A percentile compares a stretch with the other conserved stretches of the same genome.
Conservation (phyloP, 2,329 filamentous ascomycete species). For the Fusarium poae region DNA sequence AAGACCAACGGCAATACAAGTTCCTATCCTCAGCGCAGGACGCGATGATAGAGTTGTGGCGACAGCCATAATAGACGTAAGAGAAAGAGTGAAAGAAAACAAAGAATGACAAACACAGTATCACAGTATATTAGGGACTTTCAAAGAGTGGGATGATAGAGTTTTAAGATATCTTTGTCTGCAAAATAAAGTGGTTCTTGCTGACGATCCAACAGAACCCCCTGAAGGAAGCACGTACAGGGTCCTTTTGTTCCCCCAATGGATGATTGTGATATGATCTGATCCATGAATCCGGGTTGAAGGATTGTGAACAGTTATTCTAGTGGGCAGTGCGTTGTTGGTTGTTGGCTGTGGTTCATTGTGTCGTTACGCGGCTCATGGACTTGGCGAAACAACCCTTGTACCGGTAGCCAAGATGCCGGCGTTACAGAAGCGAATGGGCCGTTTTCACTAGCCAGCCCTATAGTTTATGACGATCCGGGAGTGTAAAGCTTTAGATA, state of each 20-base stretch:
- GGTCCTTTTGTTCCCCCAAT: background rate
- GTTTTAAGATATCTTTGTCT: background rate
- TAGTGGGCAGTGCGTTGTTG: constrained; percentile 1
- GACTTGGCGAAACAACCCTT: constrained; percentile 1
- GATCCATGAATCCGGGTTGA: background rate
- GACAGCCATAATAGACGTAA: constrained; percentile 22
- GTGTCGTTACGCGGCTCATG: constrained; percentile 3
- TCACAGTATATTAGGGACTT: background rate
- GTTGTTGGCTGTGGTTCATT: background rate
- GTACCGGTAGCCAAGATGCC: constrained; percentile 2
- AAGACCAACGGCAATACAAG: constrained; percentile 17
- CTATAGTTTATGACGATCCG: background rate
- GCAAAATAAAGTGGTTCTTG: background rate
- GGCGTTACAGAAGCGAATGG: constrained; percentile 2
- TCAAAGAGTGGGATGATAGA: background rate
- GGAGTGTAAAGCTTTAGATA: background rate
- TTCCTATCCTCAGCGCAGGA: constrained; percentile 24
- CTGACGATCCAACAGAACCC: background rate
- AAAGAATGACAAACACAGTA: background rate
- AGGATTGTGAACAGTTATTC: background rate
- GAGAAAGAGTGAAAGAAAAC: background rate
- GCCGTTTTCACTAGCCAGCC: constrained; percentile 2
- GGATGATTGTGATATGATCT: background rate
- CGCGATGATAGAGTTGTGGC: constrained; percentile 26
- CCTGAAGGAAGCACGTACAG: background rate